Evolutionary conservation across 225 moss, liverwort and hornwort species (phyloP).

Genomic region (Pseudisothecium myosuroides): DNA sequence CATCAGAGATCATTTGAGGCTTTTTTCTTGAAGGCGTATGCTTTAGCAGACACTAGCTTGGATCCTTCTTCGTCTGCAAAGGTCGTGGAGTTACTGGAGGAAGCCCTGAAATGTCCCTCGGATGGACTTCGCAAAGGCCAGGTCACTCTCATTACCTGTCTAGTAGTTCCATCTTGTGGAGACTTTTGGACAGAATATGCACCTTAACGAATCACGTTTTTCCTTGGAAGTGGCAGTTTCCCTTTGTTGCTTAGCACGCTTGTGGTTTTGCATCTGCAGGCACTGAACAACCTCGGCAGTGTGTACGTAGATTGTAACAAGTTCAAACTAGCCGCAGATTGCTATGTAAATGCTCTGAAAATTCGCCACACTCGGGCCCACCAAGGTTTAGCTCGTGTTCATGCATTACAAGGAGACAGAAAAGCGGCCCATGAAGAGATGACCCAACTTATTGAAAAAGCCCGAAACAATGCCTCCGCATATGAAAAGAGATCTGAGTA

Average conservation of each 20-base stretch:
- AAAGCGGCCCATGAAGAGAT: conserved; percentile 96
- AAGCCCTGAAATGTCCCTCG: conserved; percentile 94
- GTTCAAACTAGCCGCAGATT: conserved; percentile 86
- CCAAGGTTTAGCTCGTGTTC: conserved; percentile 95
- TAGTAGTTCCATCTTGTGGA: background rate
- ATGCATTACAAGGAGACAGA: conserved; percentile 82
- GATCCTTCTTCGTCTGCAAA: conserved; percentile 94
- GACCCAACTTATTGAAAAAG: conserved; percentile 98
- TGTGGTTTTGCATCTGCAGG: conserved; percentile 39
- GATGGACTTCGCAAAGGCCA: conserved; percentile 99
- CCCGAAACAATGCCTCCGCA: conserved; percentile 96
- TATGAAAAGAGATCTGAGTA: conserved; percentile 98
- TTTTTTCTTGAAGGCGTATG: conserved; percentile 96
- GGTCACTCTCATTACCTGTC: conserved; percentile 29
- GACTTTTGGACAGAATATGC: background rate
- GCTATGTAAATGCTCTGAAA: conserved; percentile 93
- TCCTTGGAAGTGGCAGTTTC: background rate
- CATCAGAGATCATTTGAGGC: conserved; percentile 96
- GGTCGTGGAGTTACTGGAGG: conserved; percentile 97
- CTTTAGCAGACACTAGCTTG: conserved; percentile 95
- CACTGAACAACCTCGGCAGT: conserved; percentile 95
- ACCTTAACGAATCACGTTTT: background rate
- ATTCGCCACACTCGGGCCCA: conserved; percentile 97
- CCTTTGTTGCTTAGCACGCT: background rate
- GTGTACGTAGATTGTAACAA: conserved; percentile 97